phyloP scores from a whole-genome alignment of 371 early-diverging fungal species.

The Apophysomyces sp. region DNA sequence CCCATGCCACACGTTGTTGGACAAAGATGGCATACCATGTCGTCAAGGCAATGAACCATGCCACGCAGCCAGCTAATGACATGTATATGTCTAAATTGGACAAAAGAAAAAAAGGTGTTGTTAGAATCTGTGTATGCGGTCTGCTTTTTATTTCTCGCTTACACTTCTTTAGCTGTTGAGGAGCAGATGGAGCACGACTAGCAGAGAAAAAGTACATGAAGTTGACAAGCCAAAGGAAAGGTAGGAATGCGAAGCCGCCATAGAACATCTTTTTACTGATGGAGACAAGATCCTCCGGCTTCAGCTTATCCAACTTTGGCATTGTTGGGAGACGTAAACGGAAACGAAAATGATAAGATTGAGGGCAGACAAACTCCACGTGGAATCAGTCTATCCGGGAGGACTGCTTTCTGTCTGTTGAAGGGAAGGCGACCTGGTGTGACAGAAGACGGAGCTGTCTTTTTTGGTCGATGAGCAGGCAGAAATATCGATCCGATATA shows the following conservation, averaged over 20 bases:
- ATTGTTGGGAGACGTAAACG: constrained; percentile 27
- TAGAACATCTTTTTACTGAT: constrained; percentile 60
- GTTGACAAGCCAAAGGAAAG: constrained; percentile 63
- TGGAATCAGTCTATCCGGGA: too few relatives aligned
- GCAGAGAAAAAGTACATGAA: constrained; percentile 55
- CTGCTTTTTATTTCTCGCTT: constrained; percentile 7
- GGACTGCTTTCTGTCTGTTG: too few relatives aligned
- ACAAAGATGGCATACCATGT: constrained; percentile 62
- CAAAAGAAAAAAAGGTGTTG: neutral
- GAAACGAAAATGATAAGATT: too few relatives aligned
- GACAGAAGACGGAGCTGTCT: too few relatives aligned
- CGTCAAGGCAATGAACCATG: constrained; percentile 49
- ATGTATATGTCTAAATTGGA: constrained; percentile 45
- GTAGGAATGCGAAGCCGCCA: constrained; percentile 59
- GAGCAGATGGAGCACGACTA: constrained; percentile 28
- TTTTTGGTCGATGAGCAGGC: too few relatives aligned
- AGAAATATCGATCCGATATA: too few relatives aligned
- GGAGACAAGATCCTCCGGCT: constrained; percentile 50
- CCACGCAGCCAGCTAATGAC: constrained; percentile 43
- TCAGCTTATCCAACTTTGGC: constrained; percentile 55
- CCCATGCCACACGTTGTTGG: constrained; percentile 51
- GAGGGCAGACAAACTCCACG: too few relatives aligned
- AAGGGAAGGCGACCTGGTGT: too few relatives aligned
- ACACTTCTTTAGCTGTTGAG: constrained; percentile 51
- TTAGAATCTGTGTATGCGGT: neutral